A percentile compares a stretch with the other conserved stretches of the same genome.
Evolutionary conservation across 306 rosid species (phyloP).

Genomic region (Prunus dulcis): DNA sequence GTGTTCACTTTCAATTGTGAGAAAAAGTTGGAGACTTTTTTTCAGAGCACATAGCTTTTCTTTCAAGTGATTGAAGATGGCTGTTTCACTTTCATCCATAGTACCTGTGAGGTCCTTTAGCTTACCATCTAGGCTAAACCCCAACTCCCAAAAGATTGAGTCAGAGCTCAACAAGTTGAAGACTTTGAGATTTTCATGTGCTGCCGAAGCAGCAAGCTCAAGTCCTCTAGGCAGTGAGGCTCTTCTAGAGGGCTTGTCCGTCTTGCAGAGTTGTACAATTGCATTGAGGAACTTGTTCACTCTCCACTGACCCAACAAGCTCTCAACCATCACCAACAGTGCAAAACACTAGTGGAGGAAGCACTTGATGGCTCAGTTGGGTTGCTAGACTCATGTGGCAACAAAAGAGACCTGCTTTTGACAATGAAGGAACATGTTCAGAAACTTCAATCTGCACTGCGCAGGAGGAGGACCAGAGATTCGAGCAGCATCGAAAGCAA

Average conservation of each 20-base stretch:
- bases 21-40: neutral
- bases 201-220: slow-evolving; percentile 20
- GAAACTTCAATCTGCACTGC: slow-evolving; percentile 54
- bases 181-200: slow-evolving; percentile 20
- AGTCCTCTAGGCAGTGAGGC: slow-evolving; percentile 30
- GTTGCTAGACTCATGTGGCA: slow-evolving; percentile 55
- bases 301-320: slow-evolving; percentile 53
- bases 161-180: slow-evolving; percentile 46
- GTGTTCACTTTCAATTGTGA: neutral
- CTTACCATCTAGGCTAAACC: slow-evolving; percentile 63
- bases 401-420: slow-evolving; percentile 47
- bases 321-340: slow-evolving; percentile 37
- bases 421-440: slow-evolving; percentile 34
- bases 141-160: slow-evolving; percentile 47
- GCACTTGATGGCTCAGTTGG: slow-evolving; percentile 46
- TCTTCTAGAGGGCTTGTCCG: slow-evolving; percentile 41
- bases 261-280: slow-evolving; percentile 56
- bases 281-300: slow-evolving; percentile 52
- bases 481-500: slow-evolving; percentile 43
- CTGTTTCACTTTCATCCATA: slow-evolving; percentile 3
- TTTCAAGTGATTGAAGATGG: slow-evolving; percentile 6
- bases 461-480: slow-evolving; percentile 50
- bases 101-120: slow-evolving; percentile 69
- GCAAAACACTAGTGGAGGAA: slow-evolving; percentile 39
- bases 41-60: neutral